phyloP scores from a whole-genome alignment of 1,284 basidiomycete genomes.

The Microbotryum silenes-acaulis region DNA sequence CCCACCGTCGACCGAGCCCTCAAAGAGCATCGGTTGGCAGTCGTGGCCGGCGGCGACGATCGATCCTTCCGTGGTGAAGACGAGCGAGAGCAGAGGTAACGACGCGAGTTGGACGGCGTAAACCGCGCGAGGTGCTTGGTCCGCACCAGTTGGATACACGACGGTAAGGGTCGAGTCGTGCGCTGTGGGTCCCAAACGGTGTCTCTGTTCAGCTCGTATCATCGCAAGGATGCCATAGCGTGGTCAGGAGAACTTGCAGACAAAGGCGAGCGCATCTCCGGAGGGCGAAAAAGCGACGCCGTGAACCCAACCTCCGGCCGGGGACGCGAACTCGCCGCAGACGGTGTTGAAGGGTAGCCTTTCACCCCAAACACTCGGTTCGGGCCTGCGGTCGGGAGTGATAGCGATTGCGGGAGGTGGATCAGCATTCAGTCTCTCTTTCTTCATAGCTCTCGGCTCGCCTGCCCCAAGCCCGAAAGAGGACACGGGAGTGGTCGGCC shows the following conservation, averaged over 20 bases:
- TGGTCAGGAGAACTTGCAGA: slow-evolving; percentile 53
- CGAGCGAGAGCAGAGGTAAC: slow-evolving; percentile 71
- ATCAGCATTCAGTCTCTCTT: too few relatives aligned
- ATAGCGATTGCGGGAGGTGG: too few relatives aligned
- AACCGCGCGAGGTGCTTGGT: slow-evolving; percentile 46
- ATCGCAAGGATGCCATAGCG: not conserved
- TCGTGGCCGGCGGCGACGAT: slow-evolving; percentile 93
- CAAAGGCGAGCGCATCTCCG: slow-evolving; percentile 85
- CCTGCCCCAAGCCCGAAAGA: too few relatives aligned
- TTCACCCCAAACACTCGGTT: slow-evolving; percentile 89
- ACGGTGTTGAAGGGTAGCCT: slow-evolving; percentile 96
- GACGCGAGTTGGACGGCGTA: slow-evolving; percentile 65
- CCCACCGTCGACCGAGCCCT: slow-evolving; percentile 55
- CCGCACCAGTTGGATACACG: slow-evolving; percentile 70
- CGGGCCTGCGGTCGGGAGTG: slow-evolving; percentile 52
- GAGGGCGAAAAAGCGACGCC: slow-evolving; percentile 90
- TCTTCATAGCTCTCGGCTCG: too few relatives aligned
- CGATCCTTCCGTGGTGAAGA: slow-evolving; percentile 72
- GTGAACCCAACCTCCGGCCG: slow-evolving; percentile 94
- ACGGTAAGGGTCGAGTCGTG: slow-evolving; percentile 85
- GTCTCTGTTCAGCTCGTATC: not conserved
- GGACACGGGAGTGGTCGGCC: too few relatives aligned
- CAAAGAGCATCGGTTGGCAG: slow-evolving; percentile 86
- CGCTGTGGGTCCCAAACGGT: slow-evolving; percentile 45
- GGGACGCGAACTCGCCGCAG: slow-evolving; percentile 84